A percentile compares a stretch with the other conserved stretches of the same genome.
Evolutionary conservation across 805 yeast genomes (phyloP).

Genomic region (Wickerhamiella cacticola): DNA sequence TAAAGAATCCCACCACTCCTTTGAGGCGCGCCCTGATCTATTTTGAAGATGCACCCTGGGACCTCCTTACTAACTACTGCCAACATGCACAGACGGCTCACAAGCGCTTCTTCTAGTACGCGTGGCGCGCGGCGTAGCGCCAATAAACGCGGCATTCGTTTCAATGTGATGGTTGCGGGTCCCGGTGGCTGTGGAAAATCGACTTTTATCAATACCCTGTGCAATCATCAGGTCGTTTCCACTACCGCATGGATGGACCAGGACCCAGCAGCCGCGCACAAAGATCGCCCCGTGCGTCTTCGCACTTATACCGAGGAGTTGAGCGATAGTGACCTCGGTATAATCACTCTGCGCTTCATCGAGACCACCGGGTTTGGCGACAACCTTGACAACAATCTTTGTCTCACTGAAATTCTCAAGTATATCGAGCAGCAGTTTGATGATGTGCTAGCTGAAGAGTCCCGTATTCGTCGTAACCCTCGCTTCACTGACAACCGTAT

Average conservation of each 20-base stretch:
- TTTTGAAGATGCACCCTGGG: not conserved
- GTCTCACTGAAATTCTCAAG: conserved; percentile 39
- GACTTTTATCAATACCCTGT: conserved; percentile 81
- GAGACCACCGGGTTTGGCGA: conserved; percentile 75
- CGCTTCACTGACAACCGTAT: conserved; percentile 61
- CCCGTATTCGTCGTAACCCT: conserved; percentile 61
- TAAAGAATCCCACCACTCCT: too few relatives aligned
- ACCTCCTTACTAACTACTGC: not conserved
- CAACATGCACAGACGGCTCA: conserved; percentile 11
- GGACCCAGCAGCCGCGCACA: conserved; percentile 23
- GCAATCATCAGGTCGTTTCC: conserved; percentile 65
- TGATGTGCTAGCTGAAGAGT: conserved; percentile 58
- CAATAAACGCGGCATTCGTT: conserved; percentile 64
- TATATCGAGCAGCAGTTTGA: conserved; percentile 64
- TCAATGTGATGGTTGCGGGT: conserved; percentile 79
- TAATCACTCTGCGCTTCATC: conserved; percentile 40
- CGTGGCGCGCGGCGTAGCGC: conserved; percentile 8
- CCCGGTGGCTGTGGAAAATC: conserved; percentile 84
- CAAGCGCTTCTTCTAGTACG: conserved; percentile 11
- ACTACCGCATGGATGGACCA: conserved; percentile 21
- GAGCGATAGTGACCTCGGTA: conserved; percentile 21
- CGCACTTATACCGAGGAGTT: conserved; percentile 23
- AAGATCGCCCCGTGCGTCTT: conserved; percentile 23
- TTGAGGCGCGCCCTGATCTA: too few relatives aligned
- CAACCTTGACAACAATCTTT: conserved; percentile 49